phyloP scores from a whole-genome alignment of 441 rosid genomes.

The Gossypium trilobum region DNA sequence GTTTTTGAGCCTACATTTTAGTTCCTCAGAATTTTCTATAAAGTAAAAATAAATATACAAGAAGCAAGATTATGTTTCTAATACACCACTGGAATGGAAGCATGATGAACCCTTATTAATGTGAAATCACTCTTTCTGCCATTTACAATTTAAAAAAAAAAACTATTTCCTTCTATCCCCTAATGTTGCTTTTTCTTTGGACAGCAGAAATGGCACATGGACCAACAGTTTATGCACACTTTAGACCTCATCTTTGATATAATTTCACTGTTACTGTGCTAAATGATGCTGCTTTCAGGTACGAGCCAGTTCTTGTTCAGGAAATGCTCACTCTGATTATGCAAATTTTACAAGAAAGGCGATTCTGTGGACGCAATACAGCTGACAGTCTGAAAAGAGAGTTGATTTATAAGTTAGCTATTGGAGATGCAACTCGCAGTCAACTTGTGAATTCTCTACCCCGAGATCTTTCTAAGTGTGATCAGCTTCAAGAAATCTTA shows the following conservation, averaged over 20 bases:
- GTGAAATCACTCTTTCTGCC: background rate
- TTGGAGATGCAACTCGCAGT: conserved; percentile 91
- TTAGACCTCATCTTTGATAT: background rate
- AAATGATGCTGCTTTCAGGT: conserved; percentile 41
- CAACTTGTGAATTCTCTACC: conserved; percentile 82
- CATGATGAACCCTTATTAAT: background rate
- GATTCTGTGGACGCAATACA: conserved; percentile 69
- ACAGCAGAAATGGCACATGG: background rate
- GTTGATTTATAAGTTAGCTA: conserved; percentile 69
- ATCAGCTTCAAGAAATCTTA: conserved; percentile 67
- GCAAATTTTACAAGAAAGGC: conserved; percentile 89
- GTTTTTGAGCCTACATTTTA: background rate
- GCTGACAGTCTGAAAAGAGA: conserved; percentile 87
- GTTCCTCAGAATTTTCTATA: background rate
- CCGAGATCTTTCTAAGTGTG: conserved; percentile 73
- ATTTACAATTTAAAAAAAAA: background rate
- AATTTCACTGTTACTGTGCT: conserved; percentile 18
- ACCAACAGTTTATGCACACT: background rate
- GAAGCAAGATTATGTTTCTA: background rate
- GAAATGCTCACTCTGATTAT: conserved; percentile 84
- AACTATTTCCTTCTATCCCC: background rate
- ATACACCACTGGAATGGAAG: background rate
- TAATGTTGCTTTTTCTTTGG: background rate
- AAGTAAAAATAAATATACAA: background rate
- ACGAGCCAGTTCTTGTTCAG: conserved; percentile 70